These are phyloP conservation scores for Alternaria alternata DNA, from an alignment of 2,329 filamentous ascomycete species.

Conservation along the genomic window DNA sequence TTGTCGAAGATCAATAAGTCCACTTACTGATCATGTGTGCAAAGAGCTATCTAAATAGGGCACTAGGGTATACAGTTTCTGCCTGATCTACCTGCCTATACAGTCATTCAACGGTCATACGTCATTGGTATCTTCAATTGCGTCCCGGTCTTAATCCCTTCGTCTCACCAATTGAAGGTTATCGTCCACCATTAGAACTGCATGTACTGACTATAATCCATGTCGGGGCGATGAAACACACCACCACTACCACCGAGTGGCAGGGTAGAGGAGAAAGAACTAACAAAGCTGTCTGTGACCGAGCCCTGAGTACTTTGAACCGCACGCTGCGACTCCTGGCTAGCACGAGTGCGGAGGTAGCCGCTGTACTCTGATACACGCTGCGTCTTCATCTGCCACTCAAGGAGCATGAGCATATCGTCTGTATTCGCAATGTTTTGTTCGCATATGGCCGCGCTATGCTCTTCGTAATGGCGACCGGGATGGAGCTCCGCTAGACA, in stretches of 20 bases:
- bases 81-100: neutral
- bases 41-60: neutral
- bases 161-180: neutral
- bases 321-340: slow-evolving; percentile 14
- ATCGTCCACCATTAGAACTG: neutral
- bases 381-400: slow-evolving; percentile 30
- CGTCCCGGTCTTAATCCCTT: neutral
- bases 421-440: neutral
- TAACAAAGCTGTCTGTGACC: neutral
- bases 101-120: neutral
- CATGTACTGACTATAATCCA: neutral
- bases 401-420: slow-evolving; percentile 6
- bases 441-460: neutral
- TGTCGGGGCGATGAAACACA: neutral
- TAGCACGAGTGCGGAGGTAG: slow-evolving; percentile 29
- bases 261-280: neutral
- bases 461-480: neutral
- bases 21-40: neutral
- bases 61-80: neutral
- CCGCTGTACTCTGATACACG: slow-evolving; percentile 31
- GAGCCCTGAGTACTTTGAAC: slow-evolving; percentile 6
- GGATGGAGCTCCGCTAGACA: neutral
- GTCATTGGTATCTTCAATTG: neutral
- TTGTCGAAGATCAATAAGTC: slow-evolving; percentile 4
- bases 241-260: neutral